A percentile compares a stretch with the other conserved stretches of the same genome.
These are phyloP conservation scores for Dictyostelium brefeldianum DNA, from an alignment of 78 protist species.

Conservation along the genomic window DNA sequence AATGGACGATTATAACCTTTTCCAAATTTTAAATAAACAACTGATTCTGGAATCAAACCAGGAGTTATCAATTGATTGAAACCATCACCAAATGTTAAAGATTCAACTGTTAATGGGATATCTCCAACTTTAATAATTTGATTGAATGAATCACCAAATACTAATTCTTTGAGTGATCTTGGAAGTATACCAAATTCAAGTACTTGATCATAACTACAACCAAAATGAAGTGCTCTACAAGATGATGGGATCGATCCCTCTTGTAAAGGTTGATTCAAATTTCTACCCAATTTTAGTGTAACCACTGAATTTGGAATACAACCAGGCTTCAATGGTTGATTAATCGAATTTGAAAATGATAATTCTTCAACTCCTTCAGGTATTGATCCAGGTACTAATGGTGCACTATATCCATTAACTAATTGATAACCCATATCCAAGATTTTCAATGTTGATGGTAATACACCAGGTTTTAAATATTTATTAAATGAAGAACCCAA, in stretches of 20 bases:
- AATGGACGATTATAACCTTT: constrained; percentile 10
- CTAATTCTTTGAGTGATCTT: neutral
- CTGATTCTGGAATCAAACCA: neutral
- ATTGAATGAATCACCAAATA: constrained; percentile 18
- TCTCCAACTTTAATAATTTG: neutral
- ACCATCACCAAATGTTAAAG: neutral
- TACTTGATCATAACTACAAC: neutral
- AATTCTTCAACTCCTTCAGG: neutral
- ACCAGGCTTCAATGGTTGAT: constrained; percentile 26
- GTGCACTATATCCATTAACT: neutral
- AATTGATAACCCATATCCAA: neutral
- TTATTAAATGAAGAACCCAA: constrained; percentile 4
- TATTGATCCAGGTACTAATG: neutral
- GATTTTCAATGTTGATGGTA: neutral
- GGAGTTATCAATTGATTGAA: constrained; percentile 20
- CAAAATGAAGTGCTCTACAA: neutral
- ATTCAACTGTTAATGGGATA: constrained; percentile 8
- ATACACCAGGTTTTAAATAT: constrained; percentile 18
- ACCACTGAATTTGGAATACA: neutral
- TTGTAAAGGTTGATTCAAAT: constrained; percentile 19
- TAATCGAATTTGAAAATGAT: neutral
- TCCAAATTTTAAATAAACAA: constrained; percentile 6
- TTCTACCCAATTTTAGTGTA: constrained; percentile 15
- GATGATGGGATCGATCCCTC: neutral
- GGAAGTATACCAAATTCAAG: constrained; percentile 11